Base-by-base conservation (phyloP, 495 filamentous ascomycete genomes). In the Peziza echinospora region DNA sequence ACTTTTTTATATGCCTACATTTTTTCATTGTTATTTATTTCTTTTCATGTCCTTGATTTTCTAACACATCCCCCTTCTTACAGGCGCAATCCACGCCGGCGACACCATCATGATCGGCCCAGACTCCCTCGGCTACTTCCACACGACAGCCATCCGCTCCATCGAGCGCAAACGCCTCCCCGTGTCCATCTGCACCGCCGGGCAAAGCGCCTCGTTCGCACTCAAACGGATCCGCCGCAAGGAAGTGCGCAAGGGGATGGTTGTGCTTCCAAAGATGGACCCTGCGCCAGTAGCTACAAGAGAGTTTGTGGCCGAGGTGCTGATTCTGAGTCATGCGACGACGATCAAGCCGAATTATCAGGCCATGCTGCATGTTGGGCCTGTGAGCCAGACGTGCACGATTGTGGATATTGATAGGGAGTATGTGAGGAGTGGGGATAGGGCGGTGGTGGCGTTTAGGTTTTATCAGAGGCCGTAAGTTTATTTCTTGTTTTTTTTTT, bases 361-460 rank as follows among this genome's bases (percentile, higher is more conserved):
- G 62, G 91, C 89, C 5, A 97, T 97, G 89, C 71, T 97, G 19
- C 89, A 97, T 55, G 89, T 97, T 17, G 89, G 89, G 6, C 82
- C 89, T 1, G 82, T 97, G 45, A 84, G 78, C 47, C 89, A 97
- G 63, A 97, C 89, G 0, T 96, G 91, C 53, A 77, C 84, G 5
- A 94, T 97, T 55, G 93, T 97, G 53, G 89, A 94, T 55, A 91
- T 97, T 48, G 89, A 97, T 57, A 78, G 87, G n/a, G 79, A 81
- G 19, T 91, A 84, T 54, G 93, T 97, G 54, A 72, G 89, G 10
- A 94, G 91, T 0, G 89, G 89, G 4, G 89, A 97, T 60, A 70
- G 89, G 23, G 89, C 91, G 6, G 71, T 73, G 0, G 91, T 96
- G 11, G 89, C 89, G 1, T 97, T 97, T 62, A 74, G 78, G 11